Evolutionary conservation across 2,329 filamentous ascomycete species (phyloP).

Genomic region (Pseudopyricularia javanii): DNA sequence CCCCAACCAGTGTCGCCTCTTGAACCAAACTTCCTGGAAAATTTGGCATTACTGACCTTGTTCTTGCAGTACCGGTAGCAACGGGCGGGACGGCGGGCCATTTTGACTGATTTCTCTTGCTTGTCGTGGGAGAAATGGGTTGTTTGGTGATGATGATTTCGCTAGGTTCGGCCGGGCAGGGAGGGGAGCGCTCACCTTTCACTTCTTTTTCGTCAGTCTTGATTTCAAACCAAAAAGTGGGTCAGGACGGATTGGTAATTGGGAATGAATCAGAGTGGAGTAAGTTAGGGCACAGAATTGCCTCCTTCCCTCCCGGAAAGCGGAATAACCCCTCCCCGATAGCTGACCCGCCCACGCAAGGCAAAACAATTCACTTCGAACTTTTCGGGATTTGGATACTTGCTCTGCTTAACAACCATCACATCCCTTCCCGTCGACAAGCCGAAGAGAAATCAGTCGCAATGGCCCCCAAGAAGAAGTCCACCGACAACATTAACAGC

Average conservation of each 20-base stretch:
- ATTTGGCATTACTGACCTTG: slow-evolving; percentile 57
- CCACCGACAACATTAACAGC: slow-evolving; percentile 47
- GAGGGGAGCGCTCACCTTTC: slow-evolving; percentile 13
- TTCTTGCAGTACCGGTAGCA: slow-evolving; percentile 99
- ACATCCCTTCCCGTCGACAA: not conserved
- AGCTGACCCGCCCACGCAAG: not conserved
- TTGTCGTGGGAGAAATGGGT: not conserved
- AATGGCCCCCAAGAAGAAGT: slow-evolving; percentile 56
- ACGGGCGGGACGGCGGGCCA: slow-evolving; percentile 98
- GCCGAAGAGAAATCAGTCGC: slow-evolving; percentile 13
- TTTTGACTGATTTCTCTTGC: slow-evolving; percentile 60
- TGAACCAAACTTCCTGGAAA: not conserved
- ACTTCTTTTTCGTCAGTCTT: slow-evolving; percentile 19
- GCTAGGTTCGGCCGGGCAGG: slow-evolving; percentile 3
- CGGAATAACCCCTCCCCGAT: no score
- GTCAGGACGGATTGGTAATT: not conserved
- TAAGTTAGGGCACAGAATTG: not conserved
- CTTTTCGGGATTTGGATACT: not conserved
- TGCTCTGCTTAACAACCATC: not conserved
- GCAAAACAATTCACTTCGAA: not conserved
- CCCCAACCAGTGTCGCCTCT: not conserved
- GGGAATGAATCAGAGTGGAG: not conserved
- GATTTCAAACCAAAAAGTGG: slow-evolving; percentile 43
- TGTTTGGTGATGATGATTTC: slow-evolving; percentile 20
- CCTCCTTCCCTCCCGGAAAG: no score